These are phyloP conservation scores for Prunus yedoensis DNA, from an alignment of 331 rosid species.

Conservation along the genomic window DNA sequence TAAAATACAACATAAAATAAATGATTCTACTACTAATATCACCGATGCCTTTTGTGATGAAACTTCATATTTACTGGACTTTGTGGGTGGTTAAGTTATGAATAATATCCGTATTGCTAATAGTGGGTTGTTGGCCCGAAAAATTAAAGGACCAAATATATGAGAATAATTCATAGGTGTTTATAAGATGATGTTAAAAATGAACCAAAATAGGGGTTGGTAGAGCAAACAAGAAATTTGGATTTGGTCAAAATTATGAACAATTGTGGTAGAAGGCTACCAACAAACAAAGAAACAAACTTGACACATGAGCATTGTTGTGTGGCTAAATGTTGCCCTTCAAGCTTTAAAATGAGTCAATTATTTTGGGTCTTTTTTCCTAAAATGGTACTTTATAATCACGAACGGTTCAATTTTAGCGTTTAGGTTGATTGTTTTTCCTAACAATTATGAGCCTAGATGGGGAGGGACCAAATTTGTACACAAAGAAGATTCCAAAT, in stretches of 20 bases:
- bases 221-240: neutral
- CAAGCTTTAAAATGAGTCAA: neutral
- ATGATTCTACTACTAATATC: too few species aligned
- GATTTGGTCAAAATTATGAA: neutral
- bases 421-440: neutral
- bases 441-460: neutral
- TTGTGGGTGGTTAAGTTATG: too few species aligned
- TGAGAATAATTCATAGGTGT: neutral
- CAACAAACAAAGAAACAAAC: neutral
- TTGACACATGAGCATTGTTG: neutral
- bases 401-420: neutral
- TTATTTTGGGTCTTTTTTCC: too few species aligned
- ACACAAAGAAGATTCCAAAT: neutral
- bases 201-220: neutral
- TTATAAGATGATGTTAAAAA: neutral
- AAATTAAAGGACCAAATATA: neutral
- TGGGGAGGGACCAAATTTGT: neutral
- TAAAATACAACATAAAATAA: too few species aligned
- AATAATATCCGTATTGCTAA: too few species aligned
- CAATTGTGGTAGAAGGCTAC: neutral
- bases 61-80: too few species aligned
- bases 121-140: too few species aligned
- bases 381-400: neutral
- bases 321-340: neutral
- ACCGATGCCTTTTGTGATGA: rapidly evolving